Evolutionary conservation across 352 stramenopile genomes (phyloP), one percentile per base, ranked within the genome.

Genomic region (Phytophthora cactorum): DNA sequence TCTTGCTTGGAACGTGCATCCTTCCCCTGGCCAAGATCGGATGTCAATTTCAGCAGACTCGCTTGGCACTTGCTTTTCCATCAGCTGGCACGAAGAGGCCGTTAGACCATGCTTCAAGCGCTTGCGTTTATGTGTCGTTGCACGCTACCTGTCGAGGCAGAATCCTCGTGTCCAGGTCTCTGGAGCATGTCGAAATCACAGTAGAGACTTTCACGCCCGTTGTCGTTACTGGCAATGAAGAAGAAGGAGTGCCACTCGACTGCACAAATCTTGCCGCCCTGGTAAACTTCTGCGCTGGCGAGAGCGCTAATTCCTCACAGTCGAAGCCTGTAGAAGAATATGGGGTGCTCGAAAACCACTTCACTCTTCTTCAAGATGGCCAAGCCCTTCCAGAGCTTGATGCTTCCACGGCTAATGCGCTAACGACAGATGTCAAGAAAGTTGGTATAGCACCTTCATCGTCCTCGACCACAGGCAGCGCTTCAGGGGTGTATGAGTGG

Each of bases 1-100:
- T 78, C 27, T 52, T 87, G 56, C 68, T 87, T 47, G 78, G 63
- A 28, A 69, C 60, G 7, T 70, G 68, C 10, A 6, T 75, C 10
- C 34, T 84, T 1, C 76, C 74, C 5, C 55, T 86, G n/a, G 22
- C 43, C 38, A 47, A 39, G 2, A 28, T 70, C 36, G 22, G 45
- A 12, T 81, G 63, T 27, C 38, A 77, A 14, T 28, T 58, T 2
- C 63, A 66, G 14, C 75, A 86, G 38, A 58, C 52, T 47, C 66
- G 64, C 2, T 51, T 79, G n/a, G 73, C 66, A 2, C 45, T 83
- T 47, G 55, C 55, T 31, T 75, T 86, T 43, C 56, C 63, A 55
- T 8, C 39, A 27, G 3, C 15, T 44, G 58, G 44, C 41, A 46
- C 45, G 36, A 60, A 25, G 22, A 46, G 45, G n/a, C 10, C 36